Conservation (phyloP, 805 yeast species). For the Torulaspora maleeae region DNA sequence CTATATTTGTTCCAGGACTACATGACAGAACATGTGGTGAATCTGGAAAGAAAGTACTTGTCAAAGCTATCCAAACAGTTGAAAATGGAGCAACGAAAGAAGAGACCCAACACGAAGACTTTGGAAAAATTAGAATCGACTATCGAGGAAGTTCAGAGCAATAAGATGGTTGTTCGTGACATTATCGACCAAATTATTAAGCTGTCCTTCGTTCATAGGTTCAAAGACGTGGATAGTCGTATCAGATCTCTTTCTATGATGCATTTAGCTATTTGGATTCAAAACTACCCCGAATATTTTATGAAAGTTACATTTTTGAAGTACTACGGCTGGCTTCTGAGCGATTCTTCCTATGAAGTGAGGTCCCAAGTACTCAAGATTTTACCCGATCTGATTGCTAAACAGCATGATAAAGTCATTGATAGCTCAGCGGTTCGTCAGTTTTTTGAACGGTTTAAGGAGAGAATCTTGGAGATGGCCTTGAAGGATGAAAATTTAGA, state of each 20-base stretch:
- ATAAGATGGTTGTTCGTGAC: conserved; percentile 50
- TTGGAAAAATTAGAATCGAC: conserved; percentile 44
- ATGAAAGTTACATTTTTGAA: conserved; percentile 65
- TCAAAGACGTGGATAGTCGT: conserved; percentile 69
- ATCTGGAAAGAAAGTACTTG: conserved; percentile 35
- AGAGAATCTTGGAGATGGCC: conserved; percentile 61
- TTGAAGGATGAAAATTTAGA: conserved; percentile 49
- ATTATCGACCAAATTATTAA: conserved; percentile 62
- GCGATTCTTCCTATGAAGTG: conserved; percentile 61
- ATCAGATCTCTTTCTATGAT: conserved; percentile 68
- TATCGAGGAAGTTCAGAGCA: conserved; percentile 41
- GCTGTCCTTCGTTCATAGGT: conserved; percentile 67
- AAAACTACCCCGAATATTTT: conserved; percentile 63
- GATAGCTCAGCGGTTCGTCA: conserved; percentile 63
- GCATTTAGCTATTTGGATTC: conserved; percentile 66
- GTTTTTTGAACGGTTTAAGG: conserved; percentile 70
- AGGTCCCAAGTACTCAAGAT: conserved; percentile 60
- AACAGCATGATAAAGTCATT: conserved; percentile 37
- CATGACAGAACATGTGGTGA: conserved; percentile 48
- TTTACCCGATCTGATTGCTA: conserved; percentile 45
- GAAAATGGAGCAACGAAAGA: conserved; percentile 36
- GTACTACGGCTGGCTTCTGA: conserved; percentile 78
- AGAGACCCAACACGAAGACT: conserved; percentile 40
- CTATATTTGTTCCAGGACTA: conserved; percentile 57
- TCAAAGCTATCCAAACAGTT: conserved; percentile 40